phyloP scores from a whole-genome alignment of 2,329 filamentous ascomycete species.

The Fusarium cyanostomum region DNA sequence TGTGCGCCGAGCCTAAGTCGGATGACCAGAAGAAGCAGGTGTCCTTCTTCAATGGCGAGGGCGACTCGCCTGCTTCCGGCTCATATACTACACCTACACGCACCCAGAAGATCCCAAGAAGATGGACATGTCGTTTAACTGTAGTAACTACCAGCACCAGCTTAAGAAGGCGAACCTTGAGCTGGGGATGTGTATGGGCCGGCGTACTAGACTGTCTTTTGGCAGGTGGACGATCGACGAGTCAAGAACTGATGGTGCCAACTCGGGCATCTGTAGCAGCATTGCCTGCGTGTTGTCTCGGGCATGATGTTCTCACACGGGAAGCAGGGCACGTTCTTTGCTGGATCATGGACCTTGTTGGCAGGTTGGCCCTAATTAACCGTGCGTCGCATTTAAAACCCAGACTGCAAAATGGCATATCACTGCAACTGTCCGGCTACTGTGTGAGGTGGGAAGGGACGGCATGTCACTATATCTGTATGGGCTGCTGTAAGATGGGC shows the following conservation, averaged over 20 bases:
- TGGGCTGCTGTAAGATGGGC: neutral
- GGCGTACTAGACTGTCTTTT: slow-evolving; percentile 75
- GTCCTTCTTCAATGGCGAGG: slow-evolving; percentile 54
- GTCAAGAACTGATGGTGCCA: slow-evolving; percentile 77
- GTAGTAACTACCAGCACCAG: slow-evolving; percentile 79
- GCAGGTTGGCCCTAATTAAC: slow-evolving; percentile 50
- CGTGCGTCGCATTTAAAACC: no score
- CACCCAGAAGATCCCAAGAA: slow-evolving; percentile 65
- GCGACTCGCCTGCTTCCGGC: slow-evolving; percentile 65
- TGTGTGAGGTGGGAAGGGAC: neutral
- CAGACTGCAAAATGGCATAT: no score
- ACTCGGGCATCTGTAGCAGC: slow-evolving; percentile 70
- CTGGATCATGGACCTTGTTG: slow-evolving; percentile 74
- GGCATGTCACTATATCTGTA: neutral
- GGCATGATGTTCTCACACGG: slow-evolving; percentile 79
- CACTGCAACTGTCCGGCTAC: no score
- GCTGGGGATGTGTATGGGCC: slow-evolving; percentile 57
- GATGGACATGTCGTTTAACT: slow-evolving; percentile 78
- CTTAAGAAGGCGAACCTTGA: slow-evolving; percentile 58
- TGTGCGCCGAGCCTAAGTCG: slow-evolving; percentile 59
- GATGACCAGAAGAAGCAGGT: slow-evolving; percentile 52
- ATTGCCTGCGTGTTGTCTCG: slow-evolving; percentile 72
- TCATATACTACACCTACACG: slow-evolving; percentile 73
- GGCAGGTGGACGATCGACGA: slow-evolving; percentile 68
- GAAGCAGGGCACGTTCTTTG: slow-evolving; percentile 68